Evolutionary conservation across 2,329 filamentous ascomycete genomes (phyloP), one percentile per base, ranked within the genome.

Genomic region (Parafenestella ontariensis): DNA sequence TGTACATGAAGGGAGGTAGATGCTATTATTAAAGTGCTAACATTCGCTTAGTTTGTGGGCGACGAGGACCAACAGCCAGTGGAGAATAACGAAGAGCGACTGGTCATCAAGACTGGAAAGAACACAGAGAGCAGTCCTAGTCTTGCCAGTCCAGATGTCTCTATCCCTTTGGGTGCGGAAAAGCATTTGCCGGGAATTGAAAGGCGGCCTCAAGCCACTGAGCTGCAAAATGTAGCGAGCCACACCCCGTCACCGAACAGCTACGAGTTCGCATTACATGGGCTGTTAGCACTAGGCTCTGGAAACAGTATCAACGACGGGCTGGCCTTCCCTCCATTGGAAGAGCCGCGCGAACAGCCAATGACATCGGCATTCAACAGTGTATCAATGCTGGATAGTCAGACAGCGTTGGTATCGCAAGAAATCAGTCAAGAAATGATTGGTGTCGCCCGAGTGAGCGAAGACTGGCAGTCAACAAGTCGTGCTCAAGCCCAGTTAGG

Each of bases 201-300:
- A 3, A 24, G 15, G 15, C 41, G n/a, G 11, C 13, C 41, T 18
- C 24, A 24, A 18, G n/a, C 41, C 10, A 13, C 23, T 17, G 41
- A 43, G 21, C 23, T 43, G 3, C 54, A 33, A 28, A 34, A 6
- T 21, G 10, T 23, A 7, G 18, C 43, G 9, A 42, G 29, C n/a
- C 45, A 42, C 10, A 62, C 48, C 9, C 43, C 58, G 10, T 61
- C 62, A 3, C 52, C 54, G 6, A 57, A 64, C 17, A 58, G 49
- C 28, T 65, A 69, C 33, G 59, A 66, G 18, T 67, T 59, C 18
- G 64, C 64, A 10, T 24, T 68, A 23, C 61, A 62, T 46, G 64
- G 67, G 10, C 37, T 66, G 21, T 48, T 68, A 26, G 61, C 59
- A 11, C 49, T 69, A 18, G 62, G 61, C 8, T 53, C 46, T 37